Percentiles rank a stretch among this genome's conserved stretches.
These are phyloP conservation scores for Acer negundo DNA, from an alignment of 345 rosid genomes.

Conservation along the genomic window DNA sequence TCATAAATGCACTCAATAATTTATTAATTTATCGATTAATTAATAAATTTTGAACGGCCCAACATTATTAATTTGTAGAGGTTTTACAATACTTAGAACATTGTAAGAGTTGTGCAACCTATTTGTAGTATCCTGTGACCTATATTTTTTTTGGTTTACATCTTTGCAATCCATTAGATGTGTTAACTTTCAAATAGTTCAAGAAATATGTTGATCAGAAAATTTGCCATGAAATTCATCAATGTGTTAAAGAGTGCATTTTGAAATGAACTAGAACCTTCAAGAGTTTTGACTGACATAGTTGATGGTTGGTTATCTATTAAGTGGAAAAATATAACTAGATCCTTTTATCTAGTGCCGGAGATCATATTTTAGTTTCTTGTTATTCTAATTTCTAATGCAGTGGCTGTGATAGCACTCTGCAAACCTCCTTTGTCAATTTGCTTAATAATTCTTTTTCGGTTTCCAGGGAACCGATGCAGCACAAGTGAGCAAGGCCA, in stretches of 20 bases:
- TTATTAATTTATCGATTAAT: no score
- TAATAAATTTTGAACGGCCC: no score
- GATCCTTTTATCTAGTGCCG: not conserved
- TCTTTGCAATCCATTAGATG: not conserved
- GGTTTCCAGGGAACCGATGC: slow-evolving; percentile 80
- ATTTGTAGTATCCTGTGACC: not conserved
- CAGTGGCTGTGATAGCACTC: no score
- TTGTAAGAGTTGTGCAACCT: not conserved
- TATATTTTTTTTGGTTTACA: not conserved
- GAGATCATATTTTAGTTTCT: not conserved
- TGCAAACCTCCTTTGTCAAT: not conserved
- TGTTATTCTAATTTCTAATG: not conserved
- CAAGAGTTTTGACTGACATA: not conserved
- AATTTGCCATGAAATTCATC: not conserved
- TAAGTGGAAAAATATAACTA: not conserved
- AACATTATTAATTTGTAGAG: no score
- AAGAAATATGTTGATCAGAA: not conserved
- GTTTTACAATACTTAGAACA: not conserved
- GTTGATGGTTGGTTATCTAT: not conserved
- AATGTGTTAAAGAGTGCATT: not conserved
- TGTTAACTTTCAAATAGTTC: not conserved
- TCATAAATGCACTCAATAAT: no score
- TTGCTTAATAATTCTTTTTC: not conserved
- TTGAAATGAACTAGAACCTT: not conserved
- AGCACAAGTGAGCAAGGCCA: slow-evolving; percentile 59